A percentile compares a stretch with the other conserved stretches of the same genome.
These are phyloP conservation scores for Juncus inflexus DNA, from an alignment of 176 grass and related monocot species.

Conservation along the genomic window DNA sequence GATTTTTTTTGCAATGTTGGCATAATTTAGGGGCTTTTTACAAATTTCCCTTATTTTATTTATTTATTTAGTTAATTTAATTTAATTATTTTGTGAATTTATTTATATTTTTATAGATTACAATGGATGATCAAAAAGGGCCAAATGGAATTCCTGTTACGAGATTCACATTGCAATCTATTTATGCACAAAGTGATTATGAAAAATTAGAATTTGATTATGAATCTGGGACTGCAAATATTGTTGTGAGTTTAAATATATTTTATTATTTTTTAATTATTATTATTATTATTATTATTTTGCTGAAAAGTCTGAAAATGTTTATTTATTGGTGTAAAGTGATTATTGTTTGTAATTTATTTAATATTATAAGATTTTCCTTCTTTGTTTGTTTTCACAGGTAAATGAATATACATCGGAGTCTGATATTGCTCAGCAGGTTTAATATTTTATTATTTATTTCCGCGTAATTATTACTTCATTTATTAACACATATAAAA, in stretches of 20 bases:
- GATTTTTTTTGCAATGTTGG: not conserved
- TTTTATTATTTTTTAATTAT: not conserved
- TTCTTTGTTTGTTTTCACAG: constrained; percentile 32
- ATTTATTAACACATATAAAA: constrained; percentile 2
- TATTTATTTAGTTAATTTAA: constrained; percentile 2
- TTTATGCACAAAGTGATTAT: constrained; percentile 92
- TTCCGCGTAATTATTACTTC: not conserved
- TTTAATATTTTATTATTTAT: constrained; percentile 27
- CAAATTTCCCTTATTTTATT: not conserved
- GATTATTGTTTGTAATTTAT: not conserved
- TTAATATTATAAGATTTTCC: constrained; percentile 2
- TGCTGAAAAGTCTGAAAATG: constrained; percentile 23
- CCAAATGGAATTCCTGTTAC: constrained; percentile 90
- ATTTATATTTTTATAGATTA: constrained; percentile 54
- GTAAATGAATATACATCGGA: constrained; percentile 82
- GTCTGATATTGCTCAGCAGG: constrained; percentile 83
- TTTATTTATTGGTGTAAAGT: constrained; percentile 15
- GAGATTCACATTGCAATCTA: constrained; percentile 84
- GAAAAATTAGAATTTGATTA: constrained; percentile 98
- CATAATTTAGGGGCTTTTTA: not conserved
- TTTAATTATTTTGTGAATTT: not conserved
- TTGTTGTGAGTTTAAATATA: constrained; percentile 44
- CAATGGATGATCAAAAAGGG: constrained; percentile 95
- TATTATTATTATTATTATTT: not conserved
- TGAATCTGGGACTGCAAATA: constrained; percentile 93